phyloP scores from a whole-genome alignment of 1,139 yeast genomes.

The Candida tropicalis region DNA sequence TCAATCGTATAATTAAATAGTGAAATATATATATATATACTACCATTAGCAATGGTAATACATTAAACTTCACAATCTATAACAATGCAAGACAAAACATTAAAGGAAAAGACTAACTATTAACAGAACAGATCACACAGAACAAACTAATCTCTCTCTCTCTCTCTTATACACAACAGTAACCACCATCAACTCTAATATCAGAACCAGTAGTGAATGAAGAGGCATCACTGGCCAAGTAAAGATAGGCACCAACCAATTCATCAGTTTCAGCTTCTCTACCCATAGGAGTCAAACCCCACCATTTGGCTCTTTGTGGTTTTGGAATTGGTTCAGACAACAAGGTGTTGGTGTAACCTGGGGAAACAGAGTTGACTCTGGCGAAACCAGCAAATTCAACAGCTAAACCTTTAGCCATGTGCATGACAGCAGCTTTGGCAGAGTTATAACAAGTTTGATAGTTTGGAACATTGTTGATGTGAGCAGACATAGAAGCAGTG shows the following conservation, averaged over 20 bases:
- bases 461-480: slow-evolving; percentile 56
- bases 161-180: slow-evolving; percentile 29
- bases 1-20: too few relatives aligned
- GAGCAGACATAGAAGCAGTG: slow-evolving; percentile 65
- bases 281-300: slow-evolving; percentile 40
- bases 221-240: slow-evolving; percentile 45
- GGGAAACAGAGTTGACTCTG: slow-evolving; percentile 57
- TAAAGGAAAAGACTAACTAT: not conserved
- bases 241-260: slow-evolving; percentile 46
- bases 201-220: slow-evolving; percentile 50
- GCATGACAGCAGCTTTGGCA: slow-evolving; percentile 60
- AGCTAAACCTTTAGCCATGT: slow-evolving; percentile 55
- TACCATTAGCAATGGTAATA: not conserved
- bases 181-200: slow-evolving; percentile 51
- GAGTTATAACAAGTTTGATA: slow-evolving; percentile 60
- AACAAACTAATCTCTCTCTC: not conserved
- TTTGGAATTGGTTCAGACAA: slow-evolving; percentile 50
- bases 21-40: too few relatives aligned
- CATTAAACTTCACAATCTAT: slow-evolving; percentile 1
- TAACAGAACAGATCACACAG: too few relatives aligned
- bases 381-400: slow-evolving; percentile 58
- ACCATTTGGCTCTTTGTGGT: slow-evolving; percentile 38
- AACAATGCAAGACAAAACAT: not conserved
- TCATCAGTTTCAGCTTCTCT: slow-evolving; percentile 45
- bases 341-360: slow-evolving; percentile 59